Conservation (phyloP, 2,329 filamentous ascomycete genomes). For the Aphanocladium album region DNA sequence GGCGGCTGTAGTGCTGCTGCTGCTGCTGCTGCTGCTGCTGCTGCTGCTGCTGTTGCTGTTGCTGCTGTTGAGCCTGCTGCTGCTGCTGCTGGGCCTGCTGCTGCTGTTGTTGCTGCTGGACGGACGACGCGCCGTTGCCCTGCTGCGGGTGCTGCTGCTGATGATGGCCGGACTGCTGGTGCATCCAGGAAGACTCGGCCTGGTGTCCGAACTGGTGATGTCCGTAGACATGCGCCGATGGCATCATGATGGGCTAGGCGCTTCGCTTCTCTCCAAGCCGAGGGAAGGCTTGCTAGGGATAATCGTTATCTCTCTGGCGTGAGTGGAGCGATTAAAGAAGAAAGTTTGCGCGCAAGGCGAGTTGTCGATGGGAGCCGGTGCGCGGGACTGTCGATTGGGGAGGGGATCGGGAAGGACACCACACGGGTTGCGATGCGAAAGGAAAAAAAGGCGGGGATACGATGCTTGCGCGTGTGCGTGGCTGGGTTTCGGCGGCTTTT, state of each 20-base stretch:
- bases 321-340: neutral
- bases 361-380: too few species aligned
- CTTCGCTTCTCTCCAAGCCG: neutral
- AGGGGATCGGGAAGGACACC: too few species aligned
- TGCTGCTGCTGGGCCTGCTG: constrained; percentile 35
- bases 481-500: neutral
- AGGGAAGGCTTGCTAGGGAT: neutral
- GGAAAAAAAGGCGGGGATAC: neutral
- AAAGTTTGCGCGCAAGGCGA: neutral
- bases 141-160: constrained; percentile 49
- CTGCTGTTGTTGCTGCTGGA: constrained; percentile 42
- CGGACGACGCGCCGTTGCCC: constrained; percentile 46
- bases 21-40: constrained; percentile 37
- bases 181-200: constrained; percentile 61
- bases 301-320: neutral
- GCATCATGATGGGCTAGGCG: constrained; percentile 50
- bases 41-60: constrained; percentile 34
- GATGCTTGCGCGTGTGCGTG: neutral
- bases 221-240: constrained; percentile 59
- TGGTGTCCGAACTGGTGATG: constrained; percentile 63
- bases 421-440: too few species aligned
- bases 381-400: too few species aligned
- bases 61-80: neutral
- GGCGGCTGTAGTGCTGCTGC: constrained; percentile 66
- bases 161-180: constrained; percentile 56